phyloP scores from a whole-genome alignment of 371 early-diverging fungal genomes.

The Mucor racemosus region DNA sequence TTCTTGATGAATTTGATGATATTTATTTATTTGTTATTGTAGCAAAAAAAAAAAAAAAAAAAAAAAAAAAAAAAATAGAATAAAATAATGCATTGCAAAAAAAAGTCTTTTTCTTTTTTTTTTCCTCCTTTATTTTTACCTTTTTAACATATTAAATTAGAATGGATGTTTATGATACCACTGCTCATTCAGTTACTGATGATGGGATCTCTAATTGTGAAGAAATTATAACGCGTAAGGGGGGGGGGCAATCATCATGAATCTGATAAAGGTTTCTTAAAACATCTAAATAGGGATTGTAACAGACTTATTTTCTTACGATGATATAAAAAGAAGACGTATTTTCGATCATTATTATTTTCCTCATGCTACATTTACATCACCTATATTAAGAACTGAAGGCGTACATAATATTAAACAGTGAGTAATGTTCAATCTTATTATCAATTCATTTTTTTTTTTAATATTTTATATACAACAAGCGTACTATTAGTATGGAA shows the following conservation, averaged over 20 bases:
- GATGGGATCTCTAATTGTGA: constrained; percentile 17
- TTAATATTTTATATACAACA: not conserved
- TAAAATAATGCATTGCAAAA: constrained; percentile 6
- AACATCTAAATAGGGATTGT: constrained; percentile 32
- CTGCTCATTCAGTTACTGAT: constrained; percentile 14
- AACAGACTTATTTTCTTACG: constrained; percentile 43
- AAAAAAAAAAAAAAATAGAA: not conserved
- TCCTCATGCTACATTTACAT: constrained; percentile 41
- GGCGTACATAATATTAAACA: constrained; percentile 59
- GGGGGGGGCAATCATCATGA: too few relatives aligned
- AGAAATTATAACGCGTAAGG: constrained; percentile 15
- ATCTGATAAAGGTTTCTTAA: not conserved
- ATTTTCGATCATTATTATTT: constrained; percentile 48
- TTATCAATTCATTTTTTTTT: not conserved
- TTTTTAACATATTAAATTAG: not conserved
- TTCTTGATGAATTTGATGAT: not conserved
- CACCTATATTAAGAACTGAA: constrained; percentile 55
- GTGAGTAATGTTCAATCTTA: constrained; percentile 13
- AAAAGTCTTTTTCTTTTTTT: constrained; percentile 3
- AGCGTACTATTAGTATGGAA: constrained; percentile 59
- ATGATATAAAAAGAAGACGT: constrained; percentile 37
- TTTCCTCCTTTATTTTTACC: not conserved
- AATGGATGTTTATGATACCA: constrained; percentile 20
- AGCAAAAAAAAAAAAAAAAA: not conserved
- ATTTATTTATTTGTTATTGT: constrained; percentile 1